A percentile compares a stretch with the other conserved stretches of the same genome.
phyloP scores from a whole-genome alignment of 495 filamentous ascomycete genomes.

The Talaromyces wortmannii region DNA sequence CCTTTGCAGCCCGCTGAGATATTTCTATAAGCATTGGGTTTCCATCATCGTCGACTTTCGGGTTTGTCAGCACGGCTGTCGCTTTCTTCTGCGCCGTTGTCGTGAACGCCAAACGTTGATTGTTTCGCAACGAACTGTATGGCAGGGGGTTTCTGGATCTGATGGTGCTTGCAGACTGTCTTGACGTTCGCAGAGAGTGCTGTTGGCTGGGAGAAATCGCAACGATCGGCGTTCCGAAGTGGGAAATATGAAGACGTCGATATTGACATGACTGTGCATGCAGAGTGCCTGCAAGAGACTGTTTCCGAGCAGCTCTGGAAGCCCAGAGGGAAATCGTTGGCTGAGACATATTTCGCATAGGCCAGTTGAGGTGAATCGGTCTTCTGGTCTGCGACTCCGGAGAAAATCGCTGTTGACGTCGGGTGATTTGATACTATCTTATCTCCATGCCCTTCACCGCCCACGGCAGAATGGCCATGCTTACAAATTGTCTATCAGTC shows the following conservation, averaged over 20 bases:
- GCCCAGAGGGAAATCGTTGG: background rate
- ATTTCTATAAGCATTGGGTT: constrained; percentile 74
- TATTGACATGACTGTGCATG: background rate
- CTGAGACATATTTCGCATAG: background rate
- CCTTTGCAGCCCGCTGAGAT: constrained; percentile 72
- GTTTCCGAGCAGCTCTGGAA: background rate
- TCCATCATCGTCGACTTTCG: constrained; percentile 68
- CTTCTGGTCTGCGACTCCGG: background rate
- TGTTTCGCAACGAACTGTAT: constrained; percentile 5
- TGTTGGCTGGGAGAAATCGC: background rate
- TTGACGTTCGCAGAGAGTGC: background rate
- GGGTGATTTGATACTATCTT: constrained; percentile 1
- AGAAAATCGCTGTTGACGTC: constrained; percentile 1
- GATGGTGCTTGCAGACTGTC: background rate
- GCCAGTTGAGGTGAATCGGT: background rate
- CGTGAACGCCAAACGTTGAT: constrained; percentile 2
- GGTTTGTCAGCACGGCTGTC: constrained; percentile 50
- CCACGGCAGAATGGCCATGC: background rate
- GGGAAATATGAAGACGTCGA: background rate
- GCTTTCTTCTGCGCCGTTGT: constrained; percentile 2
- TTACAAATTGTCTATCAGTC: constrained; percentile 1
- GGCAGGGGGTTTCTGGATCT: background rate
- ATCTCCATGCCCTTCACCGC: constrained; percentile 1
- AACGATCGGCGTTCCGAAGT: background rate
- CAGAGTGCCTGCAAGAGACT: background rate